Evolutionary conservation across 2,329 filamentous ascomycete species (phyloP).

Genomic region (Mycosphaerella sp.): DNA sequence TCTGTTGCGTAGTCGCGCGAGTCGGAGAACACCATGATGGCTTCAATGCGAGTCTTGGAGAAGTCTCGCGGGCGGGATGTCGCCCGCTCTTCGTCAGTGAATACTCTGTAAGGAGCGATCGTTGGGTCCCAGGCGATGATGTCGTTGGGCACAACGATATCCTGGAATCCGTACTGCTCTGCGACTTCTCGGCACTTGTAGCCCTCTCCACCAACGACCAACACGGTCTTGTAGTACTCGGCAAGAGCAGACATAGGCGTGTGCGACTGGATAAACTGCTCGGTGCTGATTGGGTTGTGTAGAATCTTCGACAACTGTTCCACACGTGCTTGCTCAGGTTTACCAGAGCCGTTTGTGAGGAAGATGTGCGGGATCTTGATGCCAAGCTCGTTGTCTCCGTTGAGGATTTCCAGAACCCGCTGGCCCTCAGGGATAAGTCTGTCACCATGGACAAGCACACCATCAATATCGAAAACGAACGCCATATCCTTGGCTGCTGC

Average conservation of each 20-base stretch:
- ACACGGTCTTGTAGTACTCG: conserved; percentile 70
- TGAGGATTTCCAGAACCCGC: conserved; percentile 62
- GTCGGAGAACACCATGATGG: conserved; percentile 69
- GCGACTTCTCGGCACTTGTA: conserved; percentile 69
- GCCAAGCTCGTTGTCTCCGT: conserved; percentile 69
- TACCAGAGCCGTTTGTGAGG: conserved; percentile 68
- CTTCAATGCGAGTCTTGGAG: conserved; percentile 63
- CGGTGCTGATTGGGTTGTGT: conserved; percentile 57
- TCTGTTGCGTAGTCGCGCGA: conserved; percentile 69
- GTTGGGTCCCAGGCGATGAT: conserved; percentile 63
- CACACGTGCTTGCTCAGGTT: conserved; percentile 59
- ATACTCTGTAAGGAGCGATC: conserved; percentile 62
- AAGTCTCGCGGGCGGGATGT: conserved; percentile 66
- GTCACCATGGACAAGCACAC: conserved; percentile 68
- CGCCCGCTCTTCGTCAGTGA: conserved; percentile 61
- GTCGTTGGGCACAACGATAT: conserved; percentile 67
- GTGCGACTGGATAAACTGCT: conserved; percentile 73
- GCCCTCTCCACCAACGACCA: conserved; percentile 69
- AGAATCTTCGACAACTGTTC: conserved; percentile 64
- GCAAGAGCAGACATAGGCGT: conserved; percentile 70
- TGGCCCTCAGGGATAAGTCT: conserved; percentile 62
- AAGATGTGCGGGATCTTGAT: conserved; percentile 73
- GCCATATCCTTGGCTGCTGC: conserved; percentile 69
- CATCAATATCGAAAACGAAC: conserved; percentile 73
- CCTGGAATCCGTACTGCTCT: conserved; percentile 67